Evolutionary conservation across 148 eudicot genomes (phyloP), one percentile per base, ranked within the genome.

Genomic region (Rhododendron molle): DNA sequence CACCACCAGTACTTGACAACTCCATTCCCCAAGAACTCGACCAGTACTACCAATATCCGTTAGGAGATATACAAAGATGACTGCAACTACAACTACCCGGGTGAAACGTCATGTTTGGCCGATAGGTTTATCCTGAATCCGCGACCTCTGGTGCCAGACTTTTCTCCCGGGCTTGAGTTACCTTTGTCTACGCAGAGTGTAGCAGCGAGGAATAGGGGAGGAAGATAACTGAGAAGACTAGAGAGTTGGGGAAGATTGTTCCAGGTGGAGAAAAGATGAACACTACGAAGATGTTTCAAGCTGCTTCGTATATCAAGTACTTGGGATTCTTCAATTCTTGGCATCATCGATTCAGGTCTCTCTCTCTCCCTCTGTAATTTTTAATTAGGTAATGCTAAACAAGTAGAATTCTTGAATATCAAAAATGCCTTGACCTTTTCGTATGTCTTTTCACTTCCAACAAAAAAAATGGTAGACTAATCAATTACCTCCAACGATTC

Each of bases 141-240:
- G 8, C 80, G 15, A 2, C 83, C 54, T 73, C 15, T 49, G 56
- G 36, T 69, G 3, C 78, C 84, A 0, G 84, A 72, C 1, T 44
- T 76, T 62, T 54, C 47, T n/a, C 62, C 34, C 28, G 13, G 69
- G 69, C 9, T 81, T 54, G 44, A 40, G 38, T 69, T 34, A 44
- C 74, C 85, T 44, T 36, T 86, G 82, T 88, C 94, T 21, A 90
- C 91, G 0, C 98, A 94, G 84, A 96, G 96, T 79, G 85, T 84
- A 7, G 95, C 96, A n/a, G 98, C 97, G 4, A 87, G 98, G 86
- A 90, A 91, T 74, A 86, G 98, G 89, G 98, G 88, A 88, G 91
- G 93, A 96, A 89, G 92, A 93, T 96, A 34, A 89, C 90, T 0
- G 93, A 90, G 86, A 96, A 93, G 89, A 93, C 97, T 26, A 91